phyloP scores from a whole-genome alignment of 148 eudicot genomes.

The Arctostaphylos glauca region DNA sequence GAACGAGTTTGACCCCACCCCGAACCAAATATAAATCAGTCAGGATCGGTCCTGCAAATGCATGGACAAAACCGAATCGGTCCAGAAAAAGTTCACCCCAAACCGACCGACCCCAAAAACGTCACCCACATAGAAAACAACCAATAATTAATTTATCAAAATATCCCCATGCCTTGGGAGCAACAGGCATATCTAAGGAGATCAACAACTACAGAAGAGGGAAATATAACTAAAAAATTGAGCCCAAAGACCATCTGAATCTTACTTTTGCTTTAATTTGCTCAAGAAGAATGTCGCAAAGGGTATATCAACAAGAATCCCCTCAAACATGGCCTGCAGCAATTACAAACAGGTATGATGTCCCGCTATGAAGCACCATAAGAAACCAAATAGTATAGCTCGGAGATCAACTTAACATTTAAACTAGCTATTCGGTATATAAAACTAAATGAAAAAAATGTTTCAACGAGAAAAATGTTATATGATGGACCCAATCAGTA shows the following conservation, averaged over 20 bases:
- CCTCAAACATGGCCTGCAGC: slow-evolving; percentile 96
- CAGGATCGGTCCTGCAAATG: too few species aligned
- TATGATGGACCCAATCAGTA: not conserved
- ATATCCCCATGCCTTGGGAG: not conserved
- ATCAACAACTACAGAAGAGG: not conserved
- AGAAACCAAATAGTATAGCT: not conserved
- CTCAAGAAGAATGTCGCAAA: slow-evolving; percentile 99
- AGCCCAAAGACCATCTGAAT: not conserved
- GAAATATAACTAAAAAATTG: not conserved
- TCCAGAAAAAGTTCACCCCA: too few species aligned
- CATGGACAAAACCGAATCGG: too few species aligned
- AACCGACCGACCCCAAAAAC: too few species aligned
- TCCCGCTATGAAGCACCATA: slow-evolving; percentile 2
- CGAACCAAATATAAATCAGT: not conserved
- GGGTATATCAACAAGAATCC: slow-evolving; percentile 97
- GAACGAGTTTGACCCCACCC: too few species aligned
- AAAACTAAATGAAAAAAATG: not conserved
- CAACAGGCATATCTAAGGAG: not conserved
- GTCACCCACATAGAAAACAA: not conserved
- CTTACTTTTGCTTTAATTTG: slow-evolving; percentile 96
- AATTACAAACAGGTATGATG: not conserved
- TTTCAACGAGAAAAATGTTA: not conserved
- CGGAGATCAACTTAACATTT: not conserved
- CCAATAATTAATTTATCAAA: too few species aligned
- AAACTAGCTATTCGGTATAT: not conserved